A percentile compares a stretch with the other conserved stretches of the same genome.
phyloP scores from a whole-genome alignment of 805 yeast species.

The Debaryomyces maramus region DNA sequence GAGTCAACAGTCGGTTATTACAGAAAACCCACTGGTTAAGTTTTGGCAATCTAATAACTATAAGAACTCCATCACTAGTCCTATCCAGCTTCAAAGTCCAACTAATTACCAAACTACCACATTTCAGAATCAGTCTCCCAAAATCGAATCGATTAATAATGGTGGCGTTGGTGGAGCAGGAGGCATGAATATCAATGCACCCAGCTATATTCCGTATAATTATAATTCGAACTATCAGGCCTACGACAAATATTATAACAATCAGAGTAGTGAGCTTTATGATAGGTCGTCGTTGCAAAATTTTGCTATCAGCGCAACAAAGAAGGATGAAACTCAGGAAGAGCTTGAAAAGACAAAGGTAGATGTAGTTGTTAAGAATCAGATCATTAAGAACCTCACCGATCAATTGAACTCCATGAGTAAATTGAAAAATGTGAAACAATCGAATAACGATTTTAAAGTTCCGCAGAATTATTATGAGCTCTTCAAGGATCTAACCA shows the following conservation, averaged over 20 bases:
- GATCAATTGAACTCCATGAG: constrained; percentile 29
- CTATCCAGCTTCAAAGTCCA: constrained; percentile 1
- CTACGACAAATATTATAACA: constrained; percentile 8
- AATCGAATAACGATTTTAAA: constrained; percentile 17
- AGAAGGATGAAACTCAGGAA: constrained; percentile 13
- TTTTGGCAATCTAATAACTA: constrained; percentile 14
- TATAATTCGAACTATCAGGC: constrained; percentile 7
- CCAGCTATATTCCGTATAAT: constrained; percentile 28
- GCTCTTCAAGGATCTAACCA: constrained; percentile 49
- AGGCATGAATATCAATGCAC: constrained; percentile 30
- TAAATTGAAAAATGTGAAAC: constrained; percentile 14
- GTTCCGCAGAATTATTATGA: constrained; percentile 47
- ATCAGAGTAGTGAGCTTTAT: constrained; percentile 7
- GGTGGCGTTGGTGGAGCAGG: not conserved
- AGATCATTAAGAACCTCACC: constrained; percentile 35
- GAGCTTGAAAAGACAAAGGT: constrained; percentile 42
- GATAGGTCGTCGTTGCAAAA: constrained; percentile 11
- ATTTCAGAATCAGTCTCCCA: not conserved
- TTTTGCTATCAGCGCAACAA: constrained; percentile 5
- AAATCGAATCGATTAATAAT: not conserved
- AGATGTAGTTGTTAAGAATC: constrained; percentile 56
- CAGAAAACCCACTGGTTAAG: constrained; percentile 10
- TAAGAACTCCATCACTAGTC: constrained; percentile 1
- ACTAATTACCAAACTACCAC: not conserved
- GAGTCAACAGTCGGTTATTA: not conserved